phyloP scores from a whole-genome alignment of 2,329 filamentous ascomycete genomes.

The Cadophora sp. region DNA sequence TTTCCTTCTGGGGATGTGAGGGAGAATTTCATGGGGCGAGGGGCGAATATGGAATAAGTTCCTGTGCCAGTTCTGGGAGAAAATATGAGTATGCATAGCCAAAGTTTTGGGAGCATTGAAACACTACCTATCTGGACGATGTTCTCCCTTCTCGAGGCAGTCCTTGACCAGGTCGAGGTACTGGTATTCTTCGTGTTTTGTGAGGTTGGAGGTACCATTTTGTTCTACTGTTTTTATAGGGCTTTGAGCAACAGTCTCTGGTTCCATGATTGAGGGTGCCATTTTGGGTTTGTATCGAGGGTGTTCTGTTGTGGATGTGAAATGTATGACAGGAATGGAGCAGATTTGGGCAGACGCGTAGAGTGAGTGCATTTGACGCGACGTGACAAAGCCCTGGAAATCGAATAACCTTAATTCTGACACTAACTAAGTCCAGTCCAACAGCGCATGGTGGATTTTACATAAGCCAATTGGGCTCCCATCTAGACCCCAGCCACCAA shows the following conservation, averaged over 20 bases:
- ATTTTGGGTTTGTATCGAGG: slow-evolving; percentile 19
- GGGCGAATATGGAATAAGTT: slow-evolving; percentile 88
- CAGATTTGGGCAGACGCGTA: slow-evolving; percentile 12
- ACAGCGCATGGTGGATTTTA: not conserved
- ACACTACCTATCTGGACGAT: slow-evolving; percentile 82
- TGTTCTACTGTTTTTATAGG: slow-evolving; percentile 14
- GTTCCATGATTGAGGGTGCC: slow-evolving; percentile 34
- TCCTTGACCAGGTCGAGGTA: slow-evolving; percentile 89
- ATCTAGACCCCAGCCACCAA: not conserved
- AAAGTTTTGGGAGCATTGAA: slow-evolving; percentile 6
- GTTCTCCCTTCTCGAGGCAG: slow-evolving; percentile 84
- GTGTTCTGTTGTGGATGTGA: not conserved
- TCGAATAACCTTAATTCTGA: not conserved
- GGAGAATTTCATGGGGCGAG: slow-evolving; percentile 83
- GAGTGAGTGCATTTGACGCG: slow-evolving; percentile 21
- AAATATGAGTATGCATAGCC: slow-evolving; percentile 19
- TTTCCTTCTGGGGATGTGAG: slow-evolving; percentile 66
- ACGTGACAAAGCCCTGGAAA: not conserved
- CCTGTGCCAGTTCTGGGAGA: slow-evolving; percentile 82
- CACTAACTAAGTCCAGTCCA: not conserved
- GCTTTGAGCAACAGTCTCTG: slow-evolving; percentile 19
- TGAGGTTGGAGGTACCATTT: not conserved
- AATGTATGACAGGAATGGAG: not conserved
- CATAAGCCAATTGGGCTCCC: not conserved
- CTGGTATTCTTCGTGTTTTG: slow-evolving; percentile 84